Evolutionary conservation across 1,284 basidiomycete genomes (phyloP), one percentile per base, ranked within the genome.

Genomic region (Coriolopsis trogii): DNA sequence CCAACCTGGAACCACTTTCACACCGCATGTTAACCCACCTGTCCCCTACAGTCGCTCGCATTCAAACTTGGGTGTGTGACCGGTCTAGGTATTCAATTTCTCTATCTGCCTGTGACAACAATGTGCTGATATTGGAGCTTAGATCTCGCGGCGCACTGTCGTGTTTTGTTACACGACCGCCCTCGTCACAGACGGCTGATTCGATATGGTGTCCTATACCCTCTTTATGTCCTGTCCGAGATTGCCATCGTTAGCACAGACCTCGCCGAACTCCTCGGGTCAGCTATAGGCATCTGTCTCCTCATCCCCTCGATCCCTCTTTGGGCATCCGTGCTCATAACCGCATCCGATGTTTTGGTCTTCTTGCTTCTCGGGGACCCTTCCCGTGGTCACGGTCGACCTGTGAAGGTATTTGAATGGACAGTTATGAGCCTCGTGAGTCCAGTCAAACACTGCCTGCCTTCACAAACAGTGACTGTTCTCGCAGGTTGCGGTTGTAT

Each of bases 291-390:
- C 0, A 73, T 96, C 36, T 86, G 85, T 64, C 74, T 96, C 70
- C 76, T 96, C 26, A 90, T 95, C 61, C 93, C 93, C 0, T 72
- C 73, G 26, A 73, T 96, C n/a, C 82, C 92, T 25, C 74, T 95
- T 7, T 93, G 84, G 79, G 87, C 84, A 2, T 87, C 85, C 29
- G 90, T 96, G 2, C 76, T 95, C 45, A 78, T 96, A 53, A 96
- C 94, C 3, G 87, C 87, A 0, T 76, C 78, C 37, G 94, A 98
- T 66, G 92, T 95, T 21, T 73, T 98, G 51, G 67, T 98, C 53
- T 79, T 93, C 49, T 77, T 89, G 46, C 74, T 79, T 3, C 68
- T 89, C 55, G 77, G 81, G 10, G 84, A 87, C 60, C 83, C 83
- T n/a, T 68, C 84, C 26, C 74, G 80, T 24, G 74, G 84, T 80